Evolutionary conservation across 1,284 basidiomycete species (phyloP), one percentile per base, ranked within the genome.

Genomic region (Gymnopus androsaceus): DNA sequence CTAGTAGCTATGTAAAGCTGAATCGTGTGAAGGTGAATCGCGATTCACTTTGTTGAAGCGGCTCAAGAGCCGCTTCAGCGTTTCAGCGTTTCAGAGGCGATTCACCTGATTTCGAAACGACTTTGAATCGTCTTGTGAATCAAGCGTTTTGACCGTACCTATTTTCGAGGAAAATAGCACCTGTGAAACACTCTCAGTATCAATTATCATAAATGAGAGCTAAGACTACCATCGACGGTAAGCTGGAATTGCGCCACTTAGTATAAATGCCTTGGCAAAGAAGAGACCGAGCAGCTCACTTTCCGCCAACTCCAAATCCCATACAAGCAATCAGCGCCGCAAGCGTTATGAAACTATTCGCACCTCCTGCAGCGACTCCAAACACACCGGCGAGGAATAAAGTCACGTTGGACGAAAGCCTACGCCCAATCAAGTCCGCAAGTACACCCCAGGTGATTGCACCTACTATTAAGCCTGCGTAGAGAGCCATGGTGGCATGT

Each of bases 221-320:
- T 49, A n/a, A 31, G 30, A 48, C 23, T 60, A 77, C 81, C 81
- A 62, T 84, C 82, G 19, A 83, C 81, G 80, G 83, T 15, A 83
- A 64, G 58, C 76, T 79, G 51, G 42, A 19, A 49, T 8, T 42
- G 25, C 53, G 30, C 40, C 45, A 47, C 7, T n/a, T n/a, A n/a
- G n/a, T n/a, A 27, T 30, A 19, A 21, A n/a, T n/a, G 19, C 40
- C 15, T 41, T 7, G 23, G 34, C 23, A 54, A 37, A 14, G 11
- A n/a, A 38, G 38, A 50, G 12, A 21, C 21, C 34, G 42, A 41
- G 27, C 36, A 38, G 67, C 76, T 63, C 61, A 78, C 79, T 84
- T 85, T 59, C 84, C 77, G 59, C 84, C 79, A 44, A 82, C 69
- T 33, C 83, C 84, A 56, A 87, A 78, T 25, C 83, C 83, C 58